Percentiles rank a stretch among this genome's conserved stretches.
phyloP scores from a whole-genome alignment of 2,329 filamentous ascomycete genomes.

The Seiridium unicorne region DNA sequence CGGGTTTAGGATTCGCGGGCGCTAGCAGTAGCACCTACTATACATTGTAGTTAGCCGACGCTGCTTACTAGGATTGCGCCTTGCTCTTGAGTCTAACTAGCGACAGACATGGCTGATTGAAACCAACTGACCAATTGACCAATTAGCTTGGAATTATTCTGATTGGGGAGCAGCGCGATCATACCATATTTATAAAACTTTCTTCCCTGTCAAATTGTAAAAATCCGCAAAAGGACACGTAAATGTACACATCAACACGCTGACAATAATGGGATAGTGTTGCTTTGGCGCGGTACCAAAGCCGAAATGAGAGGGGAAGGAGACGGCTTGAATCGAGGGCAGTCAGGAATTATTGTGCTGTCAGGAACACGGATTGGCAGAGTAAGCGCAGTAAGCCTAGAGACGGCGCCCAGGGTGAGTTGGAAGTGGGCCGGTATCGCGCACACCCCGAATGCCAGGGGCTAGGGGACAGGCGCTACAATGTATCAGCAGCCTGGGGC shows the following conservation, averaged over 20 bases:
- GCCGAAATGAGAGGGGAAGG: too few species aligned
- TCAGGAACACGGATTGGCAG: background rate
- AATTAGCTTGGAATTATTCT: background rate
- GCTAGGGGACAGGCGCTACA: background rate
- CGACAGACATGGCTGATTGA: background rate
- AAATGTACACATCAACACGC: too few species aligned
- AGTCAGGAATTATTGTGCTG: background rate
- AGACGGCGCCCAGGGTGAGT: background rate
- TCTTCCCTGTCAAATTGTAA: too few species aligned
- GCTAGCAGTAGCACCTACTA: too few species aligned
- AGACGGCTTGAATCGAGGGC: too few species aligned
- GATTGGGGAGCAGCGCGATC: too few species aligned
- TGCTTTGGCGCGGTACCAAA: too few species aligned
- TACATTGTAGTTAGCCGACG: background rate
- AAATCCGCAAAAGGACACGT: too few species aligned
- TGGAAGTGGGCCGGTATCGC: background rate
- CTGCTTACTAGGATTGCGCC: background rate
- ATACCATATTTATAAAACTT: too few species aligned
- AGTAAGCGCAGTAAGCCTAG: background rate
- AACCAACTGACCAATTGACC: background rate
- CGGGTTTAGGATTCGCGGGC: too few species aligned
- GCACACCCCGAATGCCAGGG: background rate
- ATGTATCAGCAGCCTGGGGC: too few species aligned
- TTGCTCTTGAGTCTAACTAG: background rate
- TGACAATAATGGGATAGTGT: too few species aligned